Conservation (phyloP, 176 grass and related monocot species). For the Microstegium vimineum region DNA sequence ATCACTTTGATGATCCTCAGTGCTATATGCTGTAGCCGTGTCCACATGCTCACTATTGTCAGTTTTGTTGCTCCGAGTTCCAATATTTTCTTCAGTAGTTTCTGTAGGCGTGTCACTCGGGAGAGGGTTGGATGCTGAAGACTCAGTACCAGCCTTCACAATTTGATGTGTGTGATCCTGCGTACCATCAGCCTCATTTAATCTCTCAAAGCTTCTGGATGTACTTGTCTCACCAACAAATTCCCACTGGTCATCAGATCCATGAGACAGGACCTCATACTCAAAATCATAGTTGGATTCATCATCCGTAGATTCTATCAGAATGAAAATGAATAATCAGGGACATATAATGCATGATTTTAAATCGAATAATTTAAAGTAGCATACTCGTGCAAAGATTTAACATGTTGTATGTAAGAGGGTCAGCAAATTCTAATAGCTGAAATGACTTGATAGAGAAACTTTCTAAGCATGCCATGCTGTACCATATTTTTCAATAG, state of each 20-base stretch:
- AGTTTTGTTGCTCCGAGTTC: slow-evolving; percentile 1
- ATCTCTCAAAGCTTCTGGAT: slow-evolving; percentile 43
- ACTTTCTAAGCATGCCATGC: neutral
- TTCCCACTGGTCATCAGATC: slow-evolving; percentile 80
- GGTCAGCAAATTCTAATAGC: neutral
- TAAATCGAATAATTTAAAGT: neutral
- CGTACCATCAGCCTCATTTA: slow-evolving; percentile 28
- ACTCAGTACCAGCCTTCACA: slow-evolving; percentile 5
- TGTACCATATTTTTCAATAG: slow-evolving; percentile 12
- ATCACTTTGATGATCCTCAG: slow-evolving; percentile 23
- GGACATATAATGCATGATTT: neutral
- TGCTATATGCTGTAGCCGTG: neutral
- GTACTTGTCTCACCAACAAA: slow-evolving; percentile 45
- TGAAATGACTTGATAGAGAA: neutral
- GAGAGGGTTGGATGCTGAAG: slow-evolving; percentile 25
- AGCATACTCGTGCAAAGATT: neutral
- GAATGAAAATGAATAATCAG: slow-evolving; percentile 38
- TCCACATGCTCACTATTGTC: slow-evolving; percentile 13
- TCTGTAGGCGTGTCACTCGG: slow-evolving; percentile 23
- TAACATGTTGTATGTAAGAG: neutral
- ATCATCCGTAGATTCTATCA: slow-evolving; percentile 74
- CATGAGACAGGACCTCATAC: slow-evolving; percentile 87
- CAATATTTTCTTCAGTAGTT: slow-evolving; percentile 16
- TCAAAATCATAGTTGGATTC: slow-evolving; percentile 77
- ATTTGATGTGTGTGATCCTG: slow-evolving; percentile 18